Base-by-base conservation (phyloP, 805 yeast species). In the Wickerhamiella galacta region DNA sequence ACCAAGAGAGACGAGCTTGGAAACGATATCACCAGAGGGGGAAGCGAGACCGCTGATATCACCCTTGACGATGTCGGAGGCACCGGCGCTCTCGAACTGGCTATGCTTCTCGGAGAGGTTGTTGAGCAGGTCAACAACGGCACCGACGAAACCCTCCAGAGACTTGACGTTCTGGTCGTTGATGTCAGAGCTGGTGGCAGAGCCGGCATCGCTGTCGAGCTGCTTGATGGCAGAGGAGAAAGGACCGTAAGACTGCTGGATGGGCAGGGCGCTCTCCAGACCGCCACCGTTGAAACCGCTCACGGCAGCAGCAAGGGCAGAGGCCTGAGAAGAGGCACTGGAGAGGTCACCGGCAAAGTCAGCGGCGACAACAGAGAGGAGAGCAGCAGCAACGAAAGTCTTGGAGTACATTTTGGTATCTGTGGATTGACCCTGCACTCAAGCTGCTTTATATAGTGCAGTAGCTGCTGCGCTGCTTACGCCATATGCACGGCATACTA, bases 231-330 rank as follows among this genome's bases (percentile, higher is more conserved):
- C 37, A n/a, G 26, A 4, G 14, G 39, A 30, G 16, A 42, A 34
- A 8, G 37, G 28, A 16, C 33, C 35, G 29, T 34, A 36, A n/a
- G 30, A 24, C 18, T 25, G 20, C 39, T 47, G 52, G 37, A 47
- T 46, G 16, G 32, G 33, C n/a, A 47, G 45, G 18, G 52, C 52
- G 19, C 41, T 48, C 11, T 8, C 10, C 12, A 47, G 36, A 14
- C 52, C 52, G 21, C 20, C 26, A 19, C 34, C 34, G 33, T 28
- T 19, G 41, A 40, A 42, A 23, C 26, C 36, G 20, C 18, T 16
- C 32, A 42, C 43, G 20, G 25, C 34, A 20, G 34, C 20, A 3
- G 33, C 27, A 8, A 39, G 39, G 21, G 15, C 30, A 29, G 23
- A 25, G 32, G 39, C 32, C 24, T 38, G 43, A 12, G 42, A 38